phyloP scores from a whole-genome alignment of 371 early-diverging fungal species.

The Syncephalis fuscata region DNA sequence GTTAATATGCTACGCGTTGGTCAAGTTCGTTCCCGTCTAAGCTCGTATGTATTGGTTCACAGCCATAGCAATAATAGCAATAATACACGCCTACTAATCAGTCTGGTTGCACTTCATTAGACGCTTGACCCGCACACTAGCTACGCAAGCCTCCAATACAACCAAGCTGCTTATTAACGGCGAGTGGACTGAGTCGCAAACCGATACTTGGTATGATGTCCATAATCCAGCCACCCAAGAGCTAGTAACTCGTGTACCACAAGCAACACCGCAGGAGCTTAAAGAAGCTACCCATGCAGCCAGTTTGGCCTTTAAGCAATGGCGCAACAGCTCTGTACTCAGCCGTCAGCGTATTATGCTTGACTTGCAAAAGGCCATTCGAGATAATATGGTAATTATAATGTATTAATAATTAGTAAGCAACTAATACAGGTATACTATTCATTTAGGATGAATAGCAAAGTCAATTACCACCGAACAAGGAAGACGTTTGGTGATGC shows the following conservation, averaged over 20 bases:
- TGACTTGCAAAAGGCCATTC: constrained; percentile 74
- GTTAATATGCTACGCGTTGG: too few relatives aligned
- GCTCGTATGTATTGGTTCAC: too few relatives aligned
- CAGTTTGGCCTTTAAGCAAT: constrained; percentile 65
- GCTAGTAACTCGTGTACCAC: constrained; percentile 74
- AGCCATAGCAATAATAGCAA: too few relatives aligned
- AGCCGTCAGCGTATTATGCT: constrained; percentile 84
- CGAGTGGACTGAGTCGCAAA: constrained; percentile 77
- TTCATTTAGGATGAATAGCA: constrained; percentile 56
- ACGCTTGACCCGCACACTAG: neutral
- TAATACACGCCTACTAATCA: too few relatives aligned
- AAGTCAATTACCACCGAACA: constrained; percentile 78
- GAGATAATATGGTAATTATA: constrained; percentile 39
- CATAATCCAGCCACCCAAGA: constrained; percentile 93
- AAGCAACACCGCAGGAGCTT: constrained; percentile 76
- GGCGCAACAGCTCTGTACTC: constrained; percentile 75
- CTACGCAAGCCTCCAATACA: neutral
- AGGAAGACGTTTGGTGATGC: constrained; percentile 90
- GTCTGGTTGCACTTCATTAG: too few relatives aligned
- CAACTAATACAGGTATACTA: neutral
- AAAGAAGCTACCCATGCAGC: constrained; percentile 63
- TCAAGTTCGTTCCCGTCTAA: too few relatives aligned
- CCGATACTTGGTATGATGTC: constrained; percentile 77
- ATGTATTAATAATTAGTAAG: too few relatives aligned
- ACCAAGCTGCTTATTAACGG: constrained; percentile 80